Base-by-base conservation (phyloP, 1,284 basidiomycete genomes). In the Pseudozyma tsukubaensis region DNA sequence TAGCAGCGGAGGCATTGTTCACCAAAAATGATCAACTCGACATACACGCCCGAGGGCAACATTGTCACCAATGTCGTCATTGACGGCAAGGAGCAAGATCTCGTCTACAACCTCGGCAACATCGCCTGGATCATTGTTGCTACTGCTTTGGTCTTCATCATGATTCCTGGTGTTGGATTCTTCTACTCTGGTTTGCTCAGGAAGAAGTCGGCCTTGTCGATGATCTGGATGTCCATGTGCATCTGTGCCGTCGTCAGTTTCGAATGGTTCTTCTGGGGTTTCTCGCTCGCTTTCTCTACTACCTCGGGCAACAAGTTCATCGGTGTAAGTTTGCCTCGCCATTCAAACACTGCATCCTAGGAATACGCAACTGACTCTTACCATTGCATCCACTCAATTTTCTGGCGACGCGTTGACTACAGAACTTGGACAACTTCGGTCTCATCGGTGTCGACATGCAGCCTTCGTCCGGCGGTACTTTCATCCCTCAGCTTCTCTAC, bases 191-290 rank as follows among this genome's bases (percentile, higher is more conserved):
- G 94, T 78, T 85, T 89, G 7, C 85, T 91, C 50, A 88, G 93
- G 56, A 89, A 93, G 47, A 97, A 97, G 86, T 97, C 95, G 79
- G 95, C 94, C 0, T 88, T 97, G 9, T 93, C 92, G 19, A 94
- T 96, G 93, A 91, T 98, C 49, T 94, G 91, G 86, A 87, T 94
- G 24, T 90, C 89, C 51, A 89, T 97, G 88, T 90, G 91, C 83
- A 89, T 90, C 13, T 84, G 94, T 40, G 90, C 89, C 0, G 88
- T 93, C 57, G 91, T 91, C 19, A 90, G 91, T 1, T 91, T 92
- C 85, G 89, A 91, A 82, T 86, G 84, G 82, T 85, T 84, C 71
- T 84, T 84, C 60, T 86, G 78, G 83, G 83, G 83, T 47, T 83
- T 77, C 72, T 83, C 81, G 36, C 79, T 84, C 48, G 81, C 87